Base-by-base conservation (phyloP, 2,329 filamentous ascomycete species). In the Aspergillus pseudonomiae region DNA sequence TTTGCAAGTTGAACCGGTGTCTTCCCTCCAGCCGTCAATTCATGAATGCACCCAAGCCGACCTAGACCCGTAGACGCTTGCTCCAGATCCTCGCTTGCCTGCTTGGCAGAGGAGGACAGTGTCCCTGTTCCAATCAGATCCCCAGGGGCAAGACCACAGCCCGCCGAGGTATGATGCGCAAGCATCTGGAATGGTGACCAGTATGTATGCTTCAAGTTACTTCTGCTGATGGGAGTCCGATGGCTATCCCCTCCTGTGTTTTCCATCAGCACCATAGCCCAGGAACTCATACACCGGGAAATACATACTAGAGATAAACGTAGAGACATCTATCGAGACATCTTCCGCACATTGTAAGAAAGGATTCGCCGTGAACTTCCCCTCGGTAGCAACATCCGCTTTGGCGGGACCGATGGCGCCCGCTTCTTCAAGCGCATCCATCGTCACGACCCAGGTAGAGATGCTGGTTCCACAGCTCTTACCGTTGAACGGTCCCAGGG, bases 381-480 rank as follows among this genome's bases (percentile, higher is more conserved):
- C 50, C 30, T n/a, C 6, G 6, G 30, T 34, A 21, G 21, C 26
- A 1, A 11, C 16, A 11, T 53, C 26, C 6, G 19, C 26, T 28
- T 2, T 21, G 9, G 30, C 50, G 0, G 50, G 50, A 21, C 12
- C n/a, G n/a, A 53, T 53, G 1, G 50, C 50, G 12, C 50, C 50
- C 26, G 50, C 50, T 32, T 53, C 50, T 32, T 53, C 75, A n/a
- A 90, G 71, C 0, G 88, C 87, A 41, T 89, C 86, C 1, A 86
- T 76, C 0, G 86, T 87, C 4, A 89, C 74, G 14, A 89, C 77
- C 88, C 88, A 90, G 0, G 88, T 86, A 0, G 84, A 86, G 26
- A 90, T 84, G 0, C 81, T 82, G 0, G 86, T 89, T 7, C 81
- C 83, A 50, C 89, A 88, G 36, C 82, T 84, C 72, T 90, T 90